Conservation (phyloP, 805 yeast species). For the Spathaspora boniae region DNA sequence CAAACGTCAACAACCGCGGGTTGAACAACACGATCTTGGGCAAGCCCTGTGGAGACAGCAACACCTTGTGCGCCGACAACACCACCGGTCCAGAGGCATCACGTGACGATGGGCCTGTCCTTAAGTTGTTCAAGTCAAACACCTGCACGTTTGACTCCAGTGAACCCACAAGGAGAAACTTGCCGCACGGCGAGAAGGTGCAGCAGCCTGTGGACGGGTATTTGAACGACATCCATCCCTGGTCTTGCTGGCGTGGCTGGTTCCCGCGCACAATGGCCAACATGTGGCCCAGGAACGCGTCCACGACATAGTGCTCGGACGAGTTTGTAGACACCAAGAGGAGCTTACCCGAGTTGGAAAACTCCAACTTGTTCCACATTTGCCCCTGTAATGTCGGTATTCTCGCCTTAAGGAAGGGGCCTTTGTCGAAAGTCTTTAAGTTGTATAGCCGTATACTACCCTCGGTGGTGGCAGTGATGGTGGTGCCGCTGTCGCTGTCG, state of each 20-base stretch:
- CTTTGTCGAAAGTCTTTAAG: constrained; percentile 51
- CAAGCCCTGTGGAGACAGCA: constrained; percentile 21
- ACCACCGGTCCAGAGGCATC: constrained; percentile 16
- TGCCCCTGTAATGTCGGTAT: constrained; percentile 20
- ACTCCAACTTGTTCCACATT: constrained; percentile 65
- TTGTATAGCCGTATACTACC: constrained; percentile 54
- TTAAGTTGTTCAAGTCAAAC: constrained; percentile 27
- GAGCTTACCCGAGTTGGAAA: constrained; percentile 72
- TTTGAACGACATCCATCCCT: constrained; percentile 26
- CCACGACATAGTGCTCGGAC: constrained; percentile 55
- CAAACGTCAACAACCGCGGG: constrained; percentile 57
- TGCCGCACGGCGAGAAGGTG: constrained; percentile 41
- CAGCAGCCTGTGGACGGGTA: constrained; percentile 32
- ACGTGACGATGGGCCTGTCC: constrained; percentile 8
- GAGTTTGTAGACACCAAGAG: constrained; percentile 57
- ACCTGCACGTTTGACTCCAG: constrained; percentile 22
- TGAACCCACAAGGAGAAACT: constrained; percentile 31
- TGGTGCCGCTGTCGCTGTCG: no score
- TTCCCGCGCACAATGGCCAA: constrained; percentile 25
- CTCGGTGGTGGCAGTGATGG: constrained; percentile 19
- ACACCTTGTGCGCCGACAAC: constrained; percentile 15
- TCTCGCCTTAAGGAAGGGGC: constrained; percentile 42
- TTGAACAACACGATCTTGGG: constrained; percentile 56
- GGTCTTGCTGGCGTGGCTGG: no score
- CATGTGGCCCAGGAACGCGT: constrained; percentile 63